Percentiles rank a stretch among this genome's conserved stretches.
phyloP scores from a whole-genome alignment of 2,329 filamentous ascomycete genomes.

The Talaromyces sp. region DNA sequence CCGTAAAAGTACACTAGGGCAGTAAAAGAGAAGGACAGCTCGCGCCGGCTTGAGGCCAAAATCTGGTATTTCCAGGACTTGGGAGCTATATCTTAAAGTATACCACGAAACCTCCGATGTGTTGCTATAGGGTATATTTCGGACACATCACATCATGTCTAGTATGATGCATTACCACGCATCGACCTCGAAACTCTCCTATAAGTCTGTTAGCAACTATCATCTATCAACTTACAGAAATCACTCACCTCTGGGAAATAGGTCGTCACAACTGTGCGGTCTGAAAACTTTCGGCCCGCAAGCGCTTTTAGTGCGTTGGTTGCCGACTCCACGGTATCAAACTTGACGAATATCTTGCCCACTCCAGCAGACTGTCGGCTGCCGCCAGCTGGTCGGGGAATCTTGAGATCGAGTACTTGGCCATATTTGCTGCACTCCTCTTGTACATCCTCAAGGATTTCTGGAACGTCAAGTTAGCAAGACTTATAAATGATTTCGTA shows the following conservation, averaged over 20 bases:
- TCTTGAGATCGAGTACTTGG: slow-evolving; percentile 79
- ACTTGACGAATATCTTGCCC: slow-evolving; percentile 98
- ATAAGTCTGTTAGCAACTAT: slow-evolving; percentile 16
- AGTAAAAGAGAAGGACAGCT: background rate
- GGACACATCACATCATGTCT: background rate
- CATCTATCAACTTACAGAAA: slow-evolving; percentile 30
- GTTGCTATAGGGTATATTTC: background rate
- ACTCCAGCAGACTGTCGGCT: slow-evolving; percentile 83
- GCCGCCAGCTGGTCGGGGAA: slow-evolving; percentile 80
- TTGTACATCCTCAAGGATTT: slow-evolving; percentile 91
- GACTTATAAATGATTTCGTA: background rate
- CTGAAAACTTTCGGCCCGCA: slow-evolving; percentile 91
- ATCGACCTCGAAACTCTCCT: slow-evolving; percentile 92
- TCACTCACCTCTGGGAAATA: slow-evolving; percentile 83
- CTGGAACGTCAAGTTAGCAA: slow-evolving; percentile 46
- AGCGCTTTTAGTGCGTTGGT: slow-evolving; percentile 83
- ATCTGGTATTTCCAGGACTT: too few species aligned
- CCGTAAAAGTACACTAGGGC: slow-evolving; percentile 1
- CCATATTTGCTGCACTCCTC: slow-evolving; percentile 95
- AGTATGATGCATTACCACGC: slow-evolving; percentile 64
- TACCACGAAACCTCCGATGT: background rate
- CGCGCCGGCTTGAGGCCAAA: too few species aligned
- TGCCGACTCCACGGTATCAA: slow-evolving; percentile 71
- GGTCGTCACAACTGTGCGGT: slow-evolving; percentile 92
- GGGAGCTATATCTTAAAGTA: background rate